A percentile compares a stretch with the other conserved stretches of the same genome.
Conservation (phyloP, 2,329 filamentous ascomycete species). For the Xylariaceae sp. region DNA sequence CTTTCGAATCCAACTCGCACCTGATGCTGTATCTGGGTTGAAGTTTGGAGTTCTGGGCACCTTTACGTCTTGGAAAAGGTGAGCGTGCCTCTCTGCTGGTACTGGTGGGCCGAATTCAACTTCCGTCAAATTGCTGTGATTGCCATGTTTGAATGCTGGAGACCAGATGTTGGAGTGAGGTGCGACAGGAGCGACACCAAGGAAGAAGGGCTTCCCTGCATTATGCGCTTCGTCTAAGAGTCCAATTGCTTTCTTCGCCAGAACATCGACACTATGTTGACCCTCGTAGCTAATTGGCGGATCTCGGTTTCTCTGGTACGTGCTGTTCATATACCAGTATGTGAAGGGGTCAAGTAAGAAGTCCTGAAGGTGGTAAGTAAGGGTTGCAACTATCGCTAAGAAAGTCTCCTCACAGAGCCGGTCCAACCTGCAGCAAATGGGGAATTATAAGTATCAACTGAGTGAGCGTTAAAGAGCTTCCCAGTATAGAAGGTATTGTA, state of each 20-base stretch:
- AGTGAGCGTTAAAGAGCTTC: conserved; percentile 75
- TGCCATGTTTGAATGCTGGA: conserved; percentile 34
- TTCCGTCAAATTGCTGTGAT: conserved; percentile 33
- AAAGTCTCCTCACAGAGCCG: conserved; percentile 47
- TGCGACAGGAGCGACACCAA: conserved; percentile 64
- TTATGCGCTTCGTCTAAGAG: conserved; percentile 61
- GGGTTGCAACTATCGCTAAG: not conserved
- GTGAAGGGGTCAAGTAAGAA: conserved; percentile 67
- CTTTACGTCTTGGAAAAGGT: conserved; percentile 64
- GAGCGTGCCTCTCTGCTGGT: conserved; percentile 62
- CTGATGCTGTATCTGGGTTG: conserved; percentile 62
- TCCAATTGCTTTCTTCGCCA: conserved; percentile 57
- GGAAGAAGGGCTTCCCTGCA: conserved; percentile 62
- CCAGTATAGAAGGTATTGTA: conserved; percentile 77
- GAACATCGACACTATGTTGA: conserved; percentile 61
- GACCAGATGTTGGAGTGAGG: conserved; percentile 58
- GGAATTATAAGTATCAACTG: conserved; percentile 64
- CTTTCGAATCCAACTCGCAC: conserved; percentile 53
- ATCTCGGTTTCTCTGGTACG: conserved; percentile 62
- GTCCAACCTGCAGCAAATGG: conserved; percentile 66
- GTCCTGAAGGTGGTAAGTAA: conserved; percentile 34
- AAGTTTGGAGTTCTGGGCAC: conserved; percentile 71
- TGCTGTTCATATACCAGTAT: conserved; percentile 68
- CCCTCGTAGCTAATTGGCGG: conserved; percentile 62
- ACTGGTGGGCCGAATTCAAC: conserved; percentile 58